Conservation (phyloP, 2,329 filamentous ascomycete species). For the Pseudomassariella vexata region DNA sequence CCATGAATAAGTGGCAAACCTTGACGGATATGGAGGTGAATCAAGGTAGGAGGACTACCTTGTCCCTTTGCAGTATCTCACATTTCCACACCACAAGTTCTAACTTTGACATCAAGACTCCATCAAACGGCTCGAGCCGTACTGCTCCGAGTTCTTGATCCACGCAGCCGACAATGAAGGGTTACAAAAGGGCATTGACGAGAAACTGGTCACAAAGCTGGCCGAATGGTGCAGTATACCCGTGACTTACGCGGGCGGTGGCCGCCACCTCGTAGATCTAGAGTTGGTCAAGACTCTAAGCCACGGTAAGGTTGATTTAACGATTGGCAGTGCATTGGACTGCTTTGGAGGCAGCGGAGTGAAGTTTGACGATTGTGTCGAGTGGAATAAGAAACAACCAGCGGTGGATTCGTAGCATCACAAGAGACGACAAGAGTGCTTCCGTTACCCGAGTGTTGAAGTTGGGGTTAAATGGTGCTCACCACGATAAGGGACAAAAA, state of each 20-base stretch:
- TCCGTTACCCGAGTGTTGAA: too few species aligned
- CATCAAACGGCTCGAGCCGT: slow-evolving; percentile 75
- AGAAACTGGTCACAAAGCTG: slow-evolving; percentile 70
- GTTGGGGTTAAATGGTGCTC: too few species aligned
- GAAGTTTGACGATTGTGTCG: slow-evolving; percentile 80
- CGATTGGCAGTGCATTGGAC: slow-evolving; percentile 92
- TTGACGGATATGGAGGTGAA: slow-evolving; percentile 95
- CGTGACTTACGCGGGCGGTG: slow-evolving; percentile 95
- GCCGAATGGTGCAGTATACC: slow-evolving; percentile 86
- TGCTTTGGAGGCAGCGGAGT: slow-evolving; percentile 89
- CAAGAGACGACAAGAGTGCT: too few species aligned
- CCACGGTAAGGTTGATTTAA: slow-evolving; percentile 78
- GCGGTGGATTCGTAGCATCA: too few species aligned
- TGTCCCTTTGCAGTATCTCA: neutral
- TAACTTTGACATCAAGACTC: slow-evolving; percentile 50
- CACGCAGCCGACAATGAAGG: slow-evolving; percentile 97
- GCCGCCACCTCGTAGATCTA: slow-evolving; percentile 73
- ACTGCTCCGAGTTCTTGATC: slow-evolving; percentile 94
- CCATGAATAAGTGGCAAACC: slow-evolving; percentile 99
- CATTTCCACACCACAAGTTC: neutral
- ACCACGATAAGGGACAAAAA: too few species aligned
- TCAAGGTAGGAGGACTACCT: slow-evolving; percentile 52
- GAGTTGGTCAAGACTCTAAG: slow-evolving; percentile 77
- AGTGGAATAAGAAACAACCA: slow-evolving; percentile 70
- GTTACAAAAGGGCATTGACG: slow-evolving; percentile 84